Evolutionary conservation across 345 rosid species (phyloP), one percentile per base, ranked within the genome.

Genomic region (Aurinia saxatilis): DNA sequence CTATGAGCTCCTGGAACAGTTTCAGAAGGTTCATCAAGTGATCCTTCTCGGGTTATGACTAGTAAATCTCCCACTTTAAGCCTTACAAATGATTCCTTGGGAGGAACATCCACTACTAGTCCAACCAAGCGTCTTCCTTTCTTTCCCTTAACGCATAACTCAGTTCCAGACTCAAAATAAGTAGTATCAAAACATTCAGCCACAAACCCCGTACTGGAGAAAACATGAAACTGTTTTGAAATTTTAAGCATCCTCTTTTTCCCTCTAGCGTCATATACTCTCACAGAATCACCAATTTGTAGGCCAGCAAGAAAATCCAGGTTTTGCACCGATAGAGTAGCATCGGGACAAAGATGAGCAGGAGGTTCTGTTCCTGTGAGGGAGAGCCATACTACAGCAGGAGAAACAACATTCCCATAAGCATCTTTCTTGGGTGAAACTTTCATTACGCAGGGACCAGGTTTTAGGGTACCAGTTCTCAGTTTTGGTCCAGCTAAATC

Each of bases 401-500:
- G 83, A 40, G 58, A 67, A 34, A 65, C 71, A 44, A 79, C 81
- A 18, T 73, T 71, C 51, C 92, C 87, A n/a, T 70, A 65, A 39
- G 82, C 84, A 73, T 75, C 71, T 78, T 72, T 81, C 70, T 83
- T 66, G 10, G 87, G 81, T 19, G 85, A 77, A 54, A 85, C 52
- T 77, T 85, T 85, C 31, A 71, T 66, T 40, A 81, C 85, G 38
- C 83, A 70, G 1, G 86, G 92, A 53, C 89, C 89, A 37, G 85
- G 77, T 61, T 75, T 77, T 25, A 83, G 48, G 29, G 75, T 69
- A 29, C 75, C 80, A 0, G 89, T 85, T 44, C 89, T 81, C 52
- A 85, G 80, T 71, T 85, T 85, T 57, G 92, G 92, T 58, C 92
- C 87, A 0, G 87, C 92, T 75, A 85, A 73, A 75, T 85, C 92